Evolutionary conservation across 805 yeast species (phyloP).

Genomic region (Suhomyces canberraensis): DNA sequence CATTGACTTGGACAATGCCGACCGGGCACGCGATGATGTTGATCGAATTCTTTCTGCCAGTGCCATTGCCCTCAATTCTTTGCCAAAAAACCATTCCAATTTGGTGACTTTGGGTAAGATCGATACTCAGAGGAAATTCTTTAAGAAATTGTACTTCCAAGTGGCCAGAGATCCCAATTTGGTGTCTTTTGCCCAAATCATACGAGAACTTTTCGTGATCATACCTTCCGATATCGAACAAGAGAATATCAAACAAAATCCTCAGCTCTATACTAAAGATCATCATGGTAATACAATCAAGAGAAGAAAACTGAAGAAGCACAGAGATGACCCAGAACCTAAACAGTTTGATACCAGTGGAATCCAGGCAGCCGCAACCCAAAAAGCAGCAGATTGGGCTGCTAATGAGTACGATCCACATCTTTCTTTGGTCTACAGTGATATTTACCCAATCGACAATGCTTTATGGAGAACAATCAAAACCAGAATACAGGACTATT

Average conservation of each 20-base stretch:
- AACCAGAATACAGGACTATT: slow-evolving; percentile 62
- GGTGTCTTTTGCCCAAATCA: slow-evolving; percentile 50
- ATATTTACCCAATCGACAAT: slow-evolving; percentile 60
- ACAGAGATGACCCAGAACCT: slow-evolving; percentile 7
- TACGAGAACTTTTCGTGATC: slow-evolving; percentile 55
- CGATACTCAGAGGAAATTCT: slow-evolving; percentile 46
- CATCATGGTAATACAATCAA: slow-evolving; percentile 27
- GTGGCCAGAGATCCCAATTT: slow-evolving; percentile 45
- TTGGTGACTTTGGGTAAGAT: slow-evolving; percentile 42
- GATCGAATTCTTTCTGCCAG: slow-evolving; percentile 56
- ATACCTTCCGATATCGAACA: slow-evolving; percentile 37
- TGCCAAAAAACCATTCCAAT: slow-evolving; percentile 39
- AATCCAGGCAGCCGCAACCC: slow-evolving; percentile 44
- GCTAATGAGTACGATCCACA: slow-evolving; percentile 63
- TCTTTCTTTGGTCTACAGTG: slow-evolving; percentile 66
- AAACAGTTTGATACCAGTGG: slow-evolving; percentile 26
- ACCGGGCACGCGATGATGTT: slow-evolving; percentile 50
- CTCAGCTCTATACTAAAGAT: slow-evolving; percentile 38
- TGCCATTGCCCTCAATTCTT: slow-evolving; percentile 49
- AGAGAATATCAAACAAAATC: slow-evolving; percentile 34
- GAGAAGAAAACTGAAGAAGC: slow-evolving; percentile 22
- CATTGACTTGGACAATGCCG: slow-evolving; percentile 34
- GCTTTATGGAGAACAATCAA: slow-evolving; percentile 63
- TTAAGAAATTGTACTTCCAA: slow-evolving; percentile 53
- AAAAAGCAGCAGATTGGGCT: slow-evolving; percentile 53